Base-by-base conservation (phyloP, 2,329 filamentous ascomycete genomes). In the Diaporthe sp. region DNA sequence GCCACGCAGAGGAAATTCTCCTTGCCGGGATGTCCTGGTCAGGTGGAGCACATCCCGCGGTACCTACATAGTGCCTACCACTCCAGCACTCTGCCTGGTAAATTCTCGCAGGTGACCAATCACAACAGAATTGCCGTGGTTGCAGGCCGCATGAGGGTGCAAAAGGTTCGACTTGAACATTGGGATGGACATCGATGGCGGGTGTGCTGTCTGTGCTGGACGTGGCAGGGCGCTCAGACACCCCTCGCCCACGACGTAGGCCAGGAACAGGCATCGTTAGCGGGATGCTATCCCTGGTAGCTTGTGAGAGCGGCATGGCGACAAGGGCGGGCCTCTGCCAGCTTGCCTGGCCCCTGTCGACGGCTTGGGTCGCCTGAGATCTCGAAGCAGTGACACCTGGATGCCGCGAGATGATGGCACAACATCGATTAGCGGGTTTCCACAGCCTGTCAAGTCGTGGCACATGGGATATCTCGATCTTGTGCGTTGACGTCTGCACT, bases 261-360 rank as follows among this genome's bases (percentile, higher is more conserved):
- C 57, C 70, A 72, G 70, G 70, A 64, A 72, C 70, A 64, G 47
- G 70, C 70, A 64, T 68, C 64, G 47, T 45, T 54, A n/a, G 57
- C 47, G n/a, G 55, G 55, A 52, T 55, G 57, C 47, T 54, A 61
- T 64, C 64, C 64, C 64, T 64, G 70, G 70, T 45, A 55, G 57
- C n/a, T 58, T 64, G 57, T 55, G 57, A 70, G 40, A 73, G 40
- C 64, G 70, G 74, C 71, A 60, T 75, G 71, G 64, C 38, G 30
- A 69, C 71, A 74, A 58, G 74, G 74, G 72, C 72, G 47, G 64
- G 64, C 64, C 64, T 30, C 30, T 30, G 58, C 58, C 58, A 64
- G 58, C 38, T 50, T 61, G 71, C 47, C 50, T 57, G 13, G 15
- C 70, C 74, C 60, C 38, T 64, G 70, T 67, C 50, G 54, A 35